These are phyloP conservation scores for Phaeosphaeriaceae sp. DNA, from an alignment of 2,329 filamentous ascomycete genomes.

Conservation along the genomic window DNA sequence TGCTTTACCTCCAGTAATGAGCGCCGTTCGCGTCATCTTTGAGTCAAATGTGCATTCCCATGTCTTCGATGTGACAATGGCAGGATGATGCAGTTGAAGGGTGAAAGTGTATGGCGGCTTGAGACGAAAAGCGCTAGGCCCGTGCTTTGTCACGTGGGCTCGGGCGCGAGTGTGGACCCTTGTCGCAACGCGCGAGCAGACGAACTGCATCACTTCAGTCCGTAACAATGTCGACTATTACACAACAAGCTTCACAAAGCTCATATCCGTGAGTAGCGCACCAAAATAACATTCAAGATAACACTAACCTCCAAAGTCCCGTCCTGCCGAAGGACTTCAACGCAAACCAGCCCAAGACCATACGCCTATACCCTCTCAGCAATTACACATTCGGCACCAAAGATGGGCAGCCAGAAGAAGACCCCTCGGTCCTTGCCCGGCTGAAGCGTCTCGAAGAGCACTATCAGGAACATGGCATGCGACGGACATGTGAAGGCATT, in stretches of 20 bases:
- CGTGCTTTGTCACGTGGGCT: slow-evolving; percentile 13
- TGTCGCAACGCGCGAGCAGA: slow-evolving; percentile 14
- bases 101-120: slow-evolving; percentile 4
- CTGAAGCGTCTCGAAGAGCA: slow-evolving; percentile 96
- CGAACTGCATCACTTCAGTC: too few species aligned
- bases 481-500: slow-evolving; percentile 94
- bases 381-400: slow-evolving; percentile 99
- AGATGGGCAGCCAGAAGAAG: slow-evolving; percentile 97
- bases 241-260: slow-evolving; percentile 76
- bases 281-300: not conserved
- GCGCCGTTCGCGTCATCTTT: slow-evolving; percentile 61
- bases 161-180: too few species aligned
- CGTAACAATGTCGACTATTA: slow-evolving; percentile 82
- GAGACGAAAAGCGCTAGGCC: too few species aligned
- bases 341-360: slow-evolving; percentile 84
- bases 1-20: slow-evolving; percentile 73
- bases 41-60: not conserved
- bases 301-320: slow-evolving; percentile 59
- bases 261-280: slow-evolving; percentile 65
- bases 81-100: not conserved
- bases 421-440: slow-evolving; percentile 91
- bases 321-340: slow-evolving; percentile 84
- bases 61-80: not conserved
- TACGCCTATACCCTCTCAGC: slow-evolving; percentile 90
- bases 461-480: slow-evolving; percentile 91